Percentiles rank a stretch among this genome's conserved stretches.
These are phyloP conservation scores for Xylaria castorea DNA, from an alignment of 495 filamentous ascomycete species.

Conservation along the genomic window DNA sequence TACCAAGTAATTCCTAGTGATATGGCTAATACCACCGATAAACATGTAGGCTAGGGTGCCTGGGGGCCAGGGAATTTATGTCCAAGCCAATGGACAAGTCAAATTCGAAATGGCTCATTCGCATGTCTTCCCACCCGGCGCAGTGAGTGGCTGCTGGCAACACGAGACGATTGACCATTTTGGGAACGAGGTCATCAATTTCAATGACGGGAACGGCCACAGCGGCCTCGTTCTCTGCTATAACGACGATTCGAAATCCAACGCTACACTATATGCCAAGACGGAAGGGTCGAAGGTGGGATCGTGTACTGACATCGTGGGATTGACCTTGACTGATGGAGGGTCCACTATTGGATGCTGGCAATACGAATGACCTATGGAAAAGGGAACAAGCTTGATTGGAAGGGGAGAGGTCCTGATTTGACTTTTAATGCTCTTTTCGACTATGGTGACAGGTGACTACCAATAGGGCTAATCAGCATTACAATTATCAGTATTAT, in stretches of 20 bases:
- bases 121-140: slow-evolving; percentile 59
- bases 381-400: not conserved
- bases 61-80: slow-evolving; percentile 70
- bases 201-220: slow-evolving; percentile 30
- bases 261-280: slow-evolving; percentile 30
- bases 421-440: slow-evolving; percentile 25
- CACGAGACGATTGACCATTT: slow-evolving; percentile 35
- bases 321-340: slow-evolving; percentile 24
- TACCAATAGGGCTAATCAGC: not conserved
- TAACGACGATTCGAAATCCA: slow-evolving; percentile 24
- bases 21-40: slow-evolving; percentile 32
- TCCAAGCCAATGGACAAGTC: slow-evolving; percentile 61
- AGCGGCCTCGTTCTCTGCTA: slow-evolving; percentile 35
- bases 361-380: slow-evolving; percentile 32
- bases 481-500: slow-evolving; percentile 13
- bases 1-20: not conserved
- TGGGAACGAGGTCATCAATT: slow-evolving; percentile 29
- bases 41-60: slow-evolving; percentile 59
- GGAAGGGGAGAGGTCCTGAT: not conserved
- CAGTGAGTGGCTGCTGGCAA: slow-evolving; percentile 50
- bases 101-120: slow-evolving; percentile 68
- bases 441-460: not conserved
- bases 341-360: slow-evolving; percentile 26
- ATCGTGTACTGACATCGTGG: slow-evolving; percentile 30
- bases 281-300: slow-evolving; percentile 7